phyloP scores from a whole-genome alignment of 208 protist species.

The Wallacemonas sp. region DNA sequence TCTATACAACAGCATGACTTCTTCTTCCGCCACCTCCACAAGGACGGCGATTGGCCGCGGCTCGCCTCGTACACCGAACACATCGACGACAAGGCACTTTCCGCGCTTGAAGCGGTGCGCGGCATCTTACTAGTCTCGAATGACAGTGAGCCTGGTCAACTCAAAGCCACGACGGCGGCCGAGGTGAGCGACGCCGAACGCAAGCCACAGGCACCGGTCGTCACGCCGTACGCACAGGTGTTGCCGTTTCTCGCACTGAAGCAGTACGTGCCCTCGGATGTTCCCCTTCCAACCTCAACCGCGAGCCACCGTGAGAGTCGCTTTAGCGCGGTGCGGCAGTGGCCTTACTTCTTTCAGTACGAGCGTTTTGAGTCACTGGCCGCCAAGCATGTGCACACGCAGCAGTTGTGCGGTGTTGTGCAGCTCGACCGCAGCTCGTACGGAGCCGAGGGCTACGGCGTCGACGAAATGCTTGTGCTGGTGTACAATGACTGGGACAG shows the following conservation, averaged over 20 bases:
- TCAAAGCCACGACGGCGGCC: not conserved
- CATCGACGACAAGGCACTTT: not conserved
- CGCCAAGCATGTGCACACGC: not conserved
- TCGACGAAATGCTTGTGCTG: conserved; percentile 45
- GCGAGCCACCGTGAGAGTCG: not conserved
- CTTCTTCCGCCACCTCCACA: not conserved
- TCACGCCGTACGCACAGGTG: conserved; percentile 11
- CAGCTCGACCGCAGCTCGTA: conserved; percentile 27
- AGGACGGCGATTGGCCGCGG: not conserved
- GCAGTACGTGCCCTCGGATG: not conserved
- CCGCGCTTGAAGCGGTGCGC: not conserved
- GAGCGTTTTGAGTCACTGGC: not conserved
- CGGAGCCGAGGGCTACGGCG: not conserved
- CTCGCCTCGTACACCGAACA: not conserved
- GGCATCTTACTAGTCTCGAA: not conserved
- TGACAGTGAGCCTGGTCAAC: not conserved
- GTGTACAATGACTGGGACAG: conserved; percentile 63
- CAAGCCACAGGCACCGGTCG: not conserved
- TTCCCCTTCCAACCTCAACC: not conserved
- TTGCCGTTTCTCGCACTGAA: conserved; percentile 6
- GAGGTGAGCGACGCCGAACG: not conserved
- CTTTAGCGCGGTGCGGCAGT: conserved; percentile 13
- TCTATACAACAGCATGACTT: not conserved
- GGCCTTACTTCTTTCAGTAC: conserved; percentile 35
- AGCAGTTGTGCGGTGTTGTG: conserved; percentile 23